Conservation (phyloP, 2,329 filamentous ascomycete genomes). For the Fusarium penzigii region DNA sequence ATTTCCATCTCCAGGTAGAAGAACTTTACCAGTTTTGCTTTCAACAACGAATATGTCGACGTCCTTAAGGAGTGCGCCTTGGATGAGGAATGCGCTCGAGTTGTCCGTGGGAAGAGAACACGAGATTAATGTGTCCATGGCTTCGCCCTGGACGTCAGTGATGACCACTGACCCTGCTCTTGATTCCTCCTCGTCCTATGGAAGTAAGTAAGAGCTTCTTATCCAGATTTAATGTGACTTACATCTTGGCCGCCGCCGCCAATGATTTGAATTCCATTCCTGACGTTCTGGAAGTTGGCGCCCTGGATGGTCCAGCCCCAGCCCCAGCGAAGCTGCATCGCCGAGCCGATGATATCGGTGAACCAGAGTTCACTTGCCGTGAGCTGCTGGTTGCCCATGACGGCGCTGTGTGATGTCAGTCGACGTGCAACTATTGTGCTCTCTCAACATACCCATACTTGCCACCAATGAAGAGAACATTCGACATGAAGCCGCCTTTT, state of each 20-base stretch:
- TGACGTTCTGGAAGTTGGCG: constrained; percentile 39
- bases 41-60: too few relatives aligned
- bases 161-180: too few relatives aligned
- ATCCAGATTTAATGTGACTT: background rate
- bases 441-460: constrained; percentile 38
- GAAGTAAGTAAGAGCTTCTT: too few relatives aligned
- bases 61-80: too few relatives aligned
- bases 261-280: constrained; percentile 53
- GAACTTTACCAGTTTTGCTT: too few relatives aligned
- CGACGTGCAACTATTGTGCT: too few relatives aligned
- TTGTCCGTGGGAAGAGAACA: too few relatives aligned
- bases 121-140: too few relatives aligned
- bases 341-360: constrained; percentile 62
- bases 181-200: too few relatives aligned
- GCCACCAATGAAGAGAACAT: constrained; percentile 64
- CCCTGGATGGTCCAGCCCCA: constrained; percentile 69
- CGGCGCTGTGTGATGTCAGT: constrained; percentile 31
- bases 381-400: constrained; percentile 65
- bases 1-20: too few relatives aligned
- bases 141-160: too few relatives aligned
- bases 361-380: constrained; percentile 56
- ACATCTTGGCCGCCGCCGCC: constrained; percentile 7
- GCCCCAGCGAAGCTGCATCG: constrained; percentile 70
- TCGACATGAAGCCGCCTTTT: constrained; percentile 46
- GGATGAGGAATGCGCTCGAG: too few relatives aligned